phyloP scores from a whole-genome alignment of 495 filamentous ascomycete species.

The Geoglossum glabrum region DNA sequence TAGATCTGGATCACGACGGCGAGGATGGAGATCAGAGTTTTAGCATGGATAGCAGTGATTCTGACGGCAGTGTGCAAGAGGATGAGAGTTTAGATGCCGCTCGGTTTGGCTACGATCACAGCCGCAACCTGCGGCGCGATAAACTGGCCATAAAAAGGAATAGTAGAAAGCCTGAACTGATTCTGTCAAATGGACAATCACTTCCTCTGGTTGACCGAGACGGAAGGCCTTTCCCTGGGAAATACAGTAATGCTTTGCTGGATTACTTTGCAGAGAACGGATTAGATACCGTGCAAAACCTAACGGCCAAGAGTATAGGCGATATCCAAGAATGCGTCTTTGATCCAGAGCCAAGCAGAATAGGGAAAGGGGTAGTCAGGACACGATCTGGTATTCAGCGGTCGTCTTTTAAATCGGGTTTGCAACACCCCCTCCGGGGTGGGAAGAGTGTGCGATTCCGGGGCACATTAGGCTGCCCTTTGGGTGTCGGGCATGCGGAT shows the following conservation, averaged over 20 bases:
- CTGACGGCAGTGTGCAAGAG: slow-evolving; percentile 5
- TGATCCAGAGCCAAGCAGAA: background rate
- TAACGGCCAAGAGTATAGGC: background rate
- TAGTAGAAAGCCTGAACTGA: background rate
- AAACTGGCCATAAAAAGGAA: background rate
- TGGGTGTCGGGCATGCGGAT: background rate
- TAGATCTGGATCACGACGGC: slow-evolving; percentile 20
- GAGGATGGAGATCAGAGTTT: slow-evolving; percentile 20
- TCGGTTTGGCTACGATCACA: background rate
- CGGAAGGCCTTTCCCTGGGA: background rate
- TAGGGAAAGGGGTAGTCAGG: background rate
- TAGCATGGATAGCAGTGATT: slow-evolving; percentile 4
- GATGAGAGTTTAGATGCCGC: background rate
- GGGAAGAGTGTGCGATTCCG: background rate
- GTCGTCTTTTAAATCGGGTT: background rate
- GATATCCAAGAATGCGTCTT: background rate
- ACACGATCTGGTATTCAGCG: background rate
- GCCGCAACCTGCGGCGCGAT: background rate
- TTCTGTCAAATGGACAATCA: background rate
- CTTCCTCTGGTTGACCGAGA: background rate
- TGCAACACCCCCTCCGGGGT: background rate
- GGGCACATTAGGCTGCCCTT: background rate
- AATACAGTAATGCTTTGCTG: background rate
- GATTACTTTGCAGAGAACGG: background rate
- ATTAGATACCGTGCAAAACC: background rate